Evolutionary conservation across 1,139 yeast species (phyloP), one percentile per base, ranked within the genome.

Genomic region (Sugiyamaella neomexicana): DNA sequence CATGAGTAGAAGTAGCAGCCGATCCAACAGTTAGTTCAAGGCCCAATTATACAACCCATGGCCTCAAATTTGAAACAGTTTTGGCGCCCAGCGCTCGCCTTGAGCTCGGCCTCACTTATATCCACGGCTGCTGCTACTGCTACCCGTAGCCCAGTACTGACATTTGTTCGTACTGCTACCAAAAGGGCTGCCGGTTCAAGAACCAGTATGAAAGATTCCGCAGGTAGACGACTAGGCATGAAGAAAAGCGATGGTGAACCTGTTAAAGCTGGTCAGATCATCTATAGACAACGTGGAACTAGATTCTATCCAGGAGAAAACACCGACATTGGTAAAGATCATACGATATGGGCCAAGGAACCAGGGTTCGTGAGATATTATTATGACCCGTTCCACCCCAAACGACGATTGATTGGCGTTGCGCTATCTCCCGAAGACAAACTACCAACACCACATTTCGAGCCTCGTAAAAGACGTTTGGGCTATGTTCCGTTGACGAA

Each of bases 231-330:
- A 68, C 76, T 93, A 54, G 99, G 99, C 32, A 88, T 95, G 38
- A 93, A 93, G 73, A 87, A 80, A 52, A 81, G 86, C 60, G 97
- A 91, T 64, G 86, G 87, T 45, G 79, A 82, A 66, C 62, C 57
- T 34, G 88, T 85, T 1, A 78, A 80, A 53, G 83, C 89, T 0
- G 98, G 98, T n/a, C 88, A 90, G 67, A 91, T 93, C 63, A 79
- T 93, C 45, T 83, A 89, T 83, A 83, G 98, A 71, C 99, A 93
- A 69, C 81, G 98, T 69, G 99, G 99, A 66, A 90, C 99, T n/a
- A 85, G 82, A 65, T 87, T 91, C 69, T 95, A 84, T 66, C 98
- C 99, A 0, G 99, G 99, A 44, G 96, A 88, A 62, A 91, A 93
- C 64, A 67, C 70, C 23, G 89, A 87, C 16, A 87, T 93, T 60